Evolutionary conservation across 345 rosid species (phyloP).

Genomic region (Microcos paniculata): DNA sequence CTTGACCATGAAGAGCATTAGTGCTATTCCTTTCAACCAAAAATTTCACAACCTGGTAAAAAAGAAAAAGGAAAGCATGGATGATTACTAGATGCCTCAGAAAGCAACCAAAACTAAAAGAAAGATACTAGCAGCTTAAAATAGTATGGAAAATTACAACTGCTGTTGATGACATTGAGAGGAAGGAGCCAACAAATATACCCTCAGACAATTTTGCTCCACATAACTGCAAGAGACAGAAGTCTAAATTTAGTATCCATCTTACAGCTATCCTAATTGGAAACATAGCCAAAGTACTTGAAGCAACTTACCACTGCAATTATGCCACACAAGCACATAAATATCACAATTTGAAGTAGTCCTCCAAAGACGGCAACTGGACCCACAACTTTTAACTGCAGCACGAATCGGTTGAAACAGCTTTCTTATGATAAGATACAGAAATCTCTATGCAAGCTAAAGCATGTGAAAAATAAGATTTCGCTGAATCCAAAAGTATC

Average conservation of each 20-base stretch:
- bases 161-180: constrained; percentile 98
- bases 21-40: constrained; percentile 71
- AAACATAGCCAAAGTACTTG: constrained; percentile 15
- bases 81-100: constrained; percentile 7
- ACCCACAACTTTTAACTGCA: constrained; percentile 95
- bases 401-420: constrained; percentile 25
- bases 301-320: constrained; percentile 60
- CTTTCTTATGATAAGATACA: constrained; percentile 5
- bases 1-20: constrained; percentile 92
- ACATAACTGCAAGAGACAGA: constrained; percentile 63
- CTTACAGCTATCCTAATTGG: constrained; percentile 12
- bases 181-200: constrained; percentile 88
- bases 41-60: constrained; percentile 85
- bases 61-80: constrained; percentile 21
- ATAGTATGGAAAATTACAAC: constrained; percentile 56
- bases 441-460: constrained; percentile 1
- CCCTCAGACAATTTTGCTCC: constrained; percentile 98
- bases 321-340: constrained; percentile 76
- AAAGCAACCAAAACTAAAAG: constrained; percentile 4
- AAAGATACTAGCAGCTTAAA: constrained; percentile 7
- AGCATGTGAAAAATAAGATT: neutral
- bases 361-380: constrained; percentile 97
- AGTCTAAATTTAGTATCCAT: constrained; percentile 19
- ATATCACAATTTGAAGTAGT: constrained; percentile 76
- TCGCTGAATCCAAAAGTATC: neutral